A percentile compares a stretch with the other conserved stretches of the same genome.
Conservation (phyloP, 2,329 filamentous ascomycete species). For the Helminthosporium solani region DNA sequence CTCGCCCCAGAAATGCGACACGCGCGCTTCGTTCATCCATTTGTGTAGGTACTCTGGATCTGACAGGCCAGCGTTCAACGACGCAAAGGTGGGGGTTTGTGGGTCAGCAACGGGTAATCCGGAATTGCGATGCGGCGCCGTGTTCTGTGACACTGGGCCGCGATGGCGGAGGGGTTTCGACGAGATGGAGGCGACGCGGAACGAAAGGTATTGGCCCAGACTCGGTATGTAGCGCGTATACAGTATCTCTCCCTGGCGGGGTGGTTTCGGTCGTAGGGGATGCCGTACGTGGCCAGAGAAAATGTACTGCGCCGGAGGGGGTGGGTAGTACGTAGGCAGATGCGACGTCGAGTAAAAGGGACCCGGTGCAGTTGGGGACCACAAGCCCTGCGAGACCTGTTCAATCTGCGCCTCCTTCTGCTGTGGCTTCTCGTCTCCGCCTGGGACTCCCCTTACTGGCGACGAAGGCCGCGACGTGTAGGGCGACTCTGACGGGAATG, state of each 20-base stretch:
- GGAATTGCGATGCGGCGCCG: constrained; percentile 22
- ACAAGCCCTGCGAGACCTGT: constrained; percentile 36
- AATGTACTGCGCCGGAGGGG: constrained; percentile 76
- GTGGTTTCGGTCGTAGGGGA: constrained; percentile 82
- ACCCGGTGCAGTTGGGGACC: constrained; percentile 52
- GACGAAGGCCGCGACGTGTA: constrained; percentile 54
- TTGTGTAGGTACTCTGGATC: constrained; percentile 72
- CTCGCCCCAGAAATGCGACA: constrained; percentile 81
- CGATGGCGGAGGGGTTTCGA: constrained; percentile 63
- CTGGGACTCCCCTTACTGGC: constrained; percentile 40
- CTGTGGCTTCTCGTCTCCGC: constrained; percentile 9
- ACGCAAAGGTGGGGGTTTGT: constrained; percentile 33
- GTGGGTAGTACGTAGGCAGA: constrained; percentile 87
- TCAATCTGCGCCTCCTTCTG: constrained; percentile 34
- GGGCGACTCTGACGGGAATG: constrained; percentile 53
- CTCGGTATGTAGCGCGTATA: constrained; percentile 86
- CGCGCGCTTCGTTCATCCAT: constrained; percentile 87
- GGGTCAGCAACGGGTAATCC: constrained; percentile 55
- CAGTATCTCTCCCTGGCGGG: constrained; percentile 85
- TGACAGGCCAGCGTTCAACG: constrained; percentile 42
- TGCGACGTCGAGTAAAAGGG: constrained; percentile 83
- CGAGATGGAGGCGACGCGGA: constrained; percentile 77
- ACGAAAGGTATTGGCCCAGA: constrained; percentile 79
- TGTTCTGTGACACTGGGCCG: constrained; percentile 51
- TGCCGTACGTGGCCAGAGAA: constrained; percentile 79